Conservation (phyloP, 2,329 filamentous ascomycete genomes). For the Trichoderma afroharzianum region DNA sequence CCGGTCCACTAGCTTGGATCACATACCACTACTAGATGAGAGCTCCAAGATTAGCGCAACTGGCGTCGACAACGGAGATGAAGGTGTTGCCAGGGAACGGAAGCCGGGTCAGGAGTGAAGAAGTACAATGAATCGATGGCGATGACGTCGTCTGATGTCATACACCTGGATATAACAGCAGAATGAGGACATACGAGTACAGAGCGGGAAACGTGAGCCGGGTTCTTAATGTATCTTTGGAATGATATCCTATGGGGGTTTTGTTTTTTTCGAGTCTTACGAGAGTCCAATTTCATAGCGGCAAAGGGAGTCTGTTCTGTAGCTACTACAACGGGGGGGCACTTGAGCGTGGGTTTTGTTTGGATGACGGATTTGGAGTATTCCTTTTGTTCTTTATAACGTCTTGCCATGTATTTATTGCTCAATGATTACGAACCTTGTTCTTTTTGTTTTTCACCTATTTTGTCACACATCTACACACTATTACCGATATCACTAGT, state of each 20-base stretch:
- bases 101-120: slow-evolving; percentile 29
- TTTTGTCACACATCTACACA: neutral
- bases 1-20: slow-evolving; percentile 42
- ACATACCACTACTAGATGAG: slow-evolving; percentile 56
- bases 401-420: neutral
- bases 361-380: neutral
- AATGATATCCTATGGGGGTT: neutral
- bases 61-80: slow-evolving; percentile 43
- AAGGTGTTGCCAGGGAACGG: slow-evolving; percentile 46
- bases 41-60: slow-evolving; percentile 33
- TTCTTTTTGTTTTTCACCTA: neutral
- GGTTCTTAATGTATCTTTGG: slow-evolving; percentile 5
- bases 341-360: neutral
- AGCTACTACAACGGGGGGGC: neutral
- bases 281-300: neutral
- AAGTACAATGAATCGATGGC: neutral
- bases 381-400: neutral
- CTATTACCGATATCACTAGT: neutral
- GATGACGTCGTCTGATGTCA: neutral
- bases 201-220: neutral
- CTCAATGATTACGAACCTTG: neutral
- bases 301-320: neutral
- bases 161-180: neutral
- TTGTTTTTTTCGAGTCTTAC: neutral
- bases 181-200: neutral